Percentiles rank a stretch among this genome's conserved stretches.
Evolutionary conservation across 2,329 filamentous ascomycete species (phyloP).

Genomic region (Rutstroemia sp.): DNA sequence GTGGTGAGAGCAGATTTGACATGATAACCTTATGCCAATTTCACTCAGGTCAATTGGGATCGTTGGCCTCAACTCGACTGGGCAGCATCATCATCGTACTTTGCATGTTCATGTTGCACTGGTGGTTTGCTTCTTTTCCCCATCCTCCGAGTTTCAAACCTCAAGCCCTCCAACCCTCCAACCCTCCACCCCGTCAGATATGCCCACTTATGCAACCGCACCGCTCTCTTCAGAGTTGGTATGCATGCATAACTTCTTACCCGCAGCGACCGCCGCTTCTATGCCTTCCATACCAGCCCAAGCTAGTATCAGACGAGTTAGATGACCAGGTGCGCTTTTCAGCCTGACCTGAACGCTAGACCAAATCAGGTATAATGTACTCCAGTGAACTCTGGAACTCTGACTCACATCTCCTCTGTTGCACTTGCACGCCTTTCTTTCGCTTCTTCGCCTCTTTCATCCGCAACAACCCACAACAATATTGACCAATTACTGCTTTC

Average conservation of each 20-base stretch:
- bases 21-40: background rate
- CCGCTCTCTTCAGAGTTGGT: background rate
- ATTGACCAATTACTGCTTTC: slow-evolving; percentile 5
- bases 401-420: slow-evolving; percentile 7
- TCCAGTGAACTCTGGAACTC: background rate
- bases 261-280: slow-evolving; percentile 3
- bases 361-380: slow-evolving; percentile 1
- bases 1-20: background rate
- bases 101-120: too few species aligned
- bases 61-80: background rate
- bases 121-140: background rate
- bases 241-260: background rate
- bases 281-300: background rate
- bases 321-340: background rate
- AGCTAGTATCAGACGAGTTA: background rate
- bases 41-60: background rate
- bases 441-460: slow-evolving; percentile 2
- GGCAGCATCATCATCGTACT: too few species aligned
- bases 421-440: background rate
- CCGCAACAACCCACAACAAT: background rate
- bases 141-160: background rate
- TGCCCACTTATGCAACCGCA: background rate
- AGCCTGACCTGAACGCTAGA: background rate
- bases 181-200: too few species aligned
- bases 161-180: background rate